Conservation (phyloP, 1,139 yeast species). For the Hemisphaericaspora xylofermentans region DNA sequence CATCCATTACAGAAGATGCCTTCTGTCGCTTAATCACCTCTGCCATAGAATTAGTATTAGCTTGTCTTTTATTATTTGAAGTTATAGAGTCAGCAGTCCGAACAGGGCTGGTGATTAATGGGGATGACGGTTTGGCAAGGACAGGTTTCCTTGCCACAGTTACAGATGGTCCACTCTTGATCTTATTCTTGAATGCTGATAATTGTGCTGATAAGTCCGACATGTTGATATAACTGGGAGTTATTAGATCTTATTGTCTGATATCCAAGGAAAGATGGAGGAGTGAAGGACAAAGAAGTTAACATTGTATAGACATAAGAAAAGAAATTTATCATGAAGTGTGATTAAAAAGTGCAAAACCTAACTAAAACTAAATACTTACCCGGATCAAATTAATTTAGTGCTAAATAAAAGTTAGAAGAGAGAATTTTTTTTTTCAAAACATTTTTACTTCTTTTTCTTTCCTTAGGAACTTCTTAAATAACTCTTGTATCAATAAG, state of each 20-base stretch:
- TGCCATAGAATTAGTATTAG: constrained; percentile 27
- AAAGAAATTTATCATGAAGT: constrained; percentile 1
- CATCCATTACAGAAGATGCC: constrained; percentile 20
- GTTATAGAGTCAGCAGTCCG: constrained; percentile 6
- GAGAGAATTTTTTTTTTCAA: background rate
- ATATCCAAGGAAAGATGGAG: constrained; percentile 1
- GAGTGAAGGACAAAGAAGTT: constrained; percentile 2
- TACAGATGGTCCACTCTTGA: constrained; percentile 49
- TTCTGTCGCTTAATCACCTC: constrained; percentile 42
- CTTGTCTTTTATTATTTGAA: constrained; percentile 12
- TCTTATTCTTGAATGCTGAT: constrained; percentile 49
- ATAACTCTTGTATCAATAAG: constrained; percentile 7
- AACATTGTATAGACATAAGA: background rate
- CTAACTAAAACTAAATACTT: too few relatives aligned
- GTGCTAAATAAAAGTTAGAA: background rate
- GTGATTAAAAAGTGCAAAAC: background rate
- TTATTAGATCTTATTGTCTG: background rate
- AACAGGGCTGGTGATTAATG: constrained; percentile 6
- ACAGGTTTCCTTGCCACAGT: constrained; percentile 31
- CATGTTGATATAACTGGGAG: constrained; percentile 20
- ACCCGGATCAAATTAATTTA: background rate
- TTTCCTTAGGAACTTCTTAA: constrained; percentile 7
- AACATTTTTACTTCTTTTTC: background rate
- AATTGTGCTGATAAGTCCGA: constrained; percentile 48
- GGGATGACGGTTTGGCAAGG: constrained; percentile 13